phyloP scores from a whole-genome alignment of 495 filamentous ascomycete genomes.

The Xylaria sp. region DNA sequence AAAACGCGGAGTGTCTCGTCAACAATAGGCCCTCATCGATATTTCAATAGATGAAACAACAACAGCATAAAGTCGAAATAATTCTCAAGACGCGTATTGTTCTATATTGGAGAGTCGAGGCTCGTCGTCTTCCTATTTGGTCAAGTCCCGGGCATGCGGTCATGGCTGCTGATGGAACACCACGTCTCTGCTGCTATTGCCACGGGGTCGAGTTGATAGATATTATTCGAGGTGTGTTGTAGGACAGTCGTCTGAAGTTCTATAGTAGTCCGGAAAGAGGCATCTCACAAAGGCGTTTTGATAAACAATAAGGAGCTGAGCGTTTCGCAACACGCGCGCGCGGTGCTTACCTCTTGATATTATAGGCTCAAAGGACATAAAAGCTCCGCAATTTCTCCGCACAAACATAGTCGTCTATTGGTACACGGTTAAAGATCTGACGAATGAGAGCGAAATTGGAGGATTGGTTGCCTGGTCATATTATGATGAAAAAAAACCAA shows the following conservation, averaged over 20 bases:
- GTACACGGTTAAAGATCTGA: not conserved
- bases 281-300: not conserved
- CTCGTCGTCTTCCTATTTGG: not conserved
- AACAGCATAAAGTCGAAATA: no score
- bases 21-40: not conserved
- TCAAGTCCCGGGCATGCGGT: not conserved
- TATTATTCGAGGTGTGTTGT: not conserved
- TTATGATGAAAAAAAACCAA: not conserved
- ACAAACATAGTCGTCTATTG: not conserved
- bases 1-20: not conserved
- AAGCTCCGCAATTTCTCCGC: conserved; percentile 14
- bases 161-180: not conserved
- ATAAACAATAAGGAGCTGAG: not conserved
- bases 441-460: not conserved
- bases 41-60: not conserved
- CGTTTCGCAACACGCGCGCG: not conserved
- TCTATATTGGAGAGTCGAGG: not conserved
- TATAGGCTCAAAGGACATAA: not conserved
- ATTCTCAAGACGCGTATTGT: not conserved
- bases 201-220: not conserved
- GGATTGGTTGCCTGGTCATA: not conserved
- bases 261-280: not conserved
- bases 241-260: not conserved
- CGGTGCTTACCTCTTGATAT: not conserved
- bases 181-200: not conserved